Evolutionary conservation across 306 rosid genomes (phyloP).

Genomic region (Spatholobus suberectus): DNA sequence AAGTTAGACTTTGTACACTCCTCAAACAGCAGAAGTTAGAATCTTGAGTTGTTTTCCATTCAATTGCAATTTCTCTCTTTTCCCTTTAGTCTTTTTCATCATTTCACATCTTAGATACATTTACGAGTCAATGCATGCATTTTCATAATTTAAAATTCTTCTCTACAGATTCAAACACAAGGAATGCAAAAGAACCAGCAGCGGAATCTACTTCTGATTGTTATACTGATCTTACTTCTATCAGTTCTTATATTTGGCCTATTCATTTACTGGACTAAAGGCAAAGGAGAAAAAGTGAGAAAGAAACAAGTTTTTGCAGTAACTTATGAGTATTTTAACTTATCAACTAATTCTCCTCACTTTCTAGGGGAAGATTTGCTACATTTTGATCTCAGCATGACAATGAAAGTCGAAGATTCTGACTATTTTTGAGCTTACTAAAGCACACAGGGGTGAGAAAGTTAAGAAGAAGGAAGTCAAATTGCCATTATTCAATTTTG

Average conservation of each 20-base stretch:
- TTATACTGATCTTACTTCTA: neutral
- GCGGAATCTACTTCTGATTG: neutral
- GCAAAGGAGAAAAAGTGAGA: conserved; percentile 17
- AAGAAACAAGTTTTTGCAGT: neutral
- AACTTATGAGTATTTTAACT: neutral
- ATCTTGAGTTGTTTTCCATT: neutral
- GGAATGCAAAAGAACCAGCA: neutral
- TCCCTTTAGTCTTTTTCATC: neutral
- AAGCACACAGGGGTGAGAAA: too few relatives aligned
- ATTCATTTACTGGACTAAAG: neutral
- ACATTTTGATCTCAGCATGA: conserved; percentile 37
- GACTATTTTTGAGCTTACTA: too few relatives aligned
- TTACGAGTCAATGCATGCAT: neutral
- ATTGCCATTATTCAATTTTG: too few relatives aligned
- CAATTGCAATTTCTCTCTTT: neutral
- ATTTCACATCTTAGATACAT: neutral
- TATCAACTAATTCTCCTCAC: neutral
- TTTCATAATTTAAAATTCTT: neutral
- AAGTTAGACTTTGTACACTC: too few relatives aligned
- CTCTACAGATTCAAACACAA: neutral
- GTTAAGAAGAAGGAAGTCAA: too few relatives aligned
- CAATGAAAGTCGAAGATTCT: neutral
- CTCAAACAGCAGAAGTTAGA: neutral
- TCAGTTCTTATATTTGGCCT: neutral
- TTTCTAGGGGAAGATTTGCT: conserved; percentile 42